phyloP scores from a whole-genome alignment of 2,329 filamentous ascomycete genomes.

The Fusarium scirpi region DNA sequence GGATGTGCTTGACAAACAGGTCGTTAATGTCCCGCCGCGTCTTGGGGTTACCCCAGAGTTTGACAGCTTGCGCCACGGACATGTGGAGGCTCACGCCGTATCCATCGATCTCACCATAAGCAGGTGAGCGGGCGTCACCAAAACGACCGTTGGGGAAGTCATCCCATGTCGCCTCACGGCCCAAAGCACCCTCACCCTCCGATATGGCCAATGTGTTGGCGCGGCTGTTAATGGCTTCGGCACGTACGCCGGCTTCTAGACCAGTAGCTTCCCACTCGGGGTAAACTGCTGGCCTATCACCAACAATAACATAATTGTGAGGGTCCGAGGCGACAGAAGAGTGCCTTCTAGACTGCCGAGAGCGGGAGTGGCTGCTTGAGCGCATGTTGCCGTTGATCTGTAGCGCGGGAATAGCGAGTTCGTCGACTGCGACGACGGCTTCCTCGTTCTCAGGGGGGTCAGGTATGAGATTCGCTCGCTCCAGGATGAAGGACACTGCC shows the following conservation, averaged over 20 bases:
- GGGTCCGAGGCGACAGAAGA: slow-evolving; percentile 87
- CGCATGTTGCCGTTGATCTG: slow-evolving; percentile 63
- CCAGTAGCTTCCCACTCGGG: slow-evolving; percentile 79
- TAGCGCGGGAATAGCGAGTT: slow-evolving; percentile 45
- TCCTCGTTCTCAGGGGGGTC: slow-evolving; percentile 65
- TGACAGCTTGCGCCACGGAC: slow-evolving; percentile 83
- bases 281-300: slow-evolving; percentile 68
- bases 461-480: slow-evolving; percentile 86
- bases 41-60: slow-evolving; percentile 85
- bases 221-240: slow-evolving; percentile 78
- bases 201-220: slow-evolving; percentile 92
- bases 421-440: slow-evolving; percentile 63
- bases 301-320: slow-evolving; percentile 87
- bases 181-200: slow-evolving; percentile 89
- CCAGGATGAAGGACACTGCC: slow-evolving; percentile 91
- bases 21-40: slow-evolving; percentile 77
- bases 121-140: slow-evolving; percentile 91
- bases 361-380: slow-evolving; percentile 52
- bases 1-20: slow-evolving; percentile 84
- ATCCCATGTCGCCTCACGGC: slow-evolving; percentile 97
- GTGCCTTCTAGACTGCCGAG: slow-evolving; percentile 66
- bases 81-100: slow-evolving; percentile 97
- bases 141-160: slow-evolving; percentile 97
- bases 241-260: slow-evolving; percentile 80
- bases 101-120: slow-evolving; percentile 97